phyloP scores from a whole-genome alignment of 2,329 filamentous ascomycete species.

The Colletotrichum agaves region DNA sequence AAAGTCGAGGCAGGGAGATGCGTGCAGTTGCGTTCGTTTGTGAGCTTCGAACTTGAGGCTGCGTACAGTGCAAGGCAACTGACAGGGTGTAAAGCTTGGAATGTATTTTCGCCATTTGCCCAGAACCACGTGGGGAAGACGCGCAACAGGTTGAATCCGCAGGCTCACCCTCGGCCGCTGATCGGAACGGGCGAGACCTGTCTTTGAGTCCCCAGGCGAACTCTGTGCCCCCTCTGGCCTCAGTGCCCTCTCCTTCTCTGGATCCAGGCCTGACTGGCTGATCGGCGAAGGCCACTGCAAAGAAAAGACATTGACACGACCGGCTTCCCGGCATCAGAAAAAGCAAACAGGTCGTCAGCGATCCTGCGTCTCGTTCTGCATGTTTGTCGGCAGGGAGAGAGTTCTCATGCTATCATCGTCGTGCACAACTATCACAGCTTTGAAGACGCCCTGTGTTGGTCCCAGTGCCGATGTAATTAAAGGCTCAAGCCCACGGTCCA shows the following conservation, averaged over 20 bases:
- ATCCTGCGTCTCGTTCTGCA: not conserved
- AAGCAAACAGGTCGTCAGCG: not conserved
- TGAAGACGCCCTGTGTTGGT: slow-evolving; percentile 4
- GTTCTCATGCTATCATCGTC: not conserved
- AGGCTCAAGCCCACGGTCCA: slow-evolving; percentile 27
- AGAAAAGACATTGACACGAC: slow-evolving; percentile 11
- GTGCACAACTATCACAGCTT: not conserved
- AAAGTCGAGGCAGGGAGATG: slow-evolving; percentile 1
- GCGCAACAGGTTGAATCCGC: slow-evolving; percentile 11
- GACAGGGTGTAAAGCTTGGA: not conserved
- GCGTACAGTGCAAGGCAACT: no score
- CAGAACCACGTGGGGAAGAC: slow-evolving; percentile 19
- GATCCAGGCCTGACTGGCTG: slow-evolving; percentile 2
- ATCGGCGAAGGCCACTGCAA: slow-evolving; percentile 9
- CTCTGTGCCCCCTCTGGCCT: not conserved
- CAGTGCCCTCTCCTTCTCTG: not conserved
- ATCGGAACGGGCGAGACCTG: slow-evolving; percentile 28
- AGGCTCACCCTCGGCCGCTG: slow-evolving; percentile 9
- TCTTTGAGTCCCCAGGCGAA: not conserved
- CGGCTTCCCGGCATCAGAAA: slow-evolving; percentile 5
- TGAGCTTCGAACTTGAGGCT: not conserved
- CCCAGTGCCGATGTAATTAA: slow-evolving; percentile 34
- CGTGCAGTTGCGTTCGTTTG: not conserved
- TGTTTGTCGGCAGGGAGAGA: not conserved
- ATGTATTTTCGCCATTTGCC: not conserved